phyloP scores from a whole-genome alignment of 2,329 filamentous ascomycete genomes.

The Pseudopyricularia cyperi region DNA sequence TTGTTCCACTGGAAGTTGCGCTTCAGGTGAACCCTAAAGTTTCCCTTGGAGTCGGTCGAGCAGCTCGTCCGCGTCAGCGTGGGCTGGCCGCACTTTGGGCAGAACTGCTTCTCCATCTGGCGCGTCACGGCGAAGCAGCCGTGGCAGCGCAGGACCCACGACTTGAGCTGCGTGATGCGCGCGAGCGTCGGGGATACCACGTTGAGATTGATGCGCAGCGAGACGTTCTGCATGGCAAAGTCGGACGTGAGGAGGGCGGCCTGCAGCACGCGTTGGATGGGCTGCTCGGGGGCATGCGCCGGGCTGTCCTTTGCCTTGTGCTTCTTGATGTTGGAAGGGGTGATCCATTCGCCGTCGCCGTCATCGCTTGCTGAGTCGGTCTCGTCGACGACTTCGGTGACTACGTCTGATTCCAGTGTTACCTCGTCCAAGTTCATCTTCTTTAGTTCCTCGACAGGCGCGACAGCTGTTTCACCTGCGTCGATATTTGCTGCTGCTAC shows the following conservation, averaged over 20 bases:
- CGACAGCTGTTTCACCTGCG: slow-evolving; percentile 5
- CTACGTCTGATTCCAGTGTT: neutral
- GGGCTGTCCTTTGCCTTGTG: slow-evolving; percentile 57
- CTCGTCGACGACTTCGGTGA: slow-evolving; percentile 20
- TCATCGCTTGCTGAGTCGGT: slow-evolving; percentile 25
- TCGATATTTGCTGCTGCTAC: neutral
- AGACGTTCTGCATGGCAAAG: slow-evolving; percentile 96
- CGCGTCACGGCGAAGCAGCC: slow-evolving; percentile 79
- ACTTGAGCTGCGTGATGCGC: slow-evolving; percentile 73
- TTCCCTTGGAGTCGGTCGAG: slow-evolving; percentile 67
- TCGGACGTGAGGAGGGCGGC: slow-evolving; percentile 90
- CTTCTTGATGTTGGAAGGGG: slow-evolving; percentile 79
- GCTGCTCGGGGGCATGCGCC: slow-evolving; percentile 29
- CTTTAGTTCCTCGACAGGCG: slow-evolving; percentile 9
- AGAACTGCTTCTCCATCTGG: slow-evolving; percentile 84
- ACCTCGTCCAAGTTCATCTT: slow-evolving; percentile 6
- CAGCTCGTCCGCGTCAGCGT: slow-evolving; percentile 77
- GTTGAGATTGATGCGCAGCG: slow-evolving; percentile 78
- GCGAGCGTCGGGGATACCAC: slow-evolving; percentile 59
- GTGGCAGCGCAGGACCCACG: slow-evolving; percentile 85
- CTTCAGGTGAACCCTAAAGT: slow-evolving; percentile 79
- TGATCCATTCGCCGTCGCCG: slow-evolving; percentile 78
- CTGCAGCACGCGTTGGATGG: slow-evolving; percentile 55
- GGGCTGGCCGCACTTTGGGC: slow-evolving; percentile 76
- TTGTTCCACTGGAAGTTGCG: slow-evolving; percentile 95